These are phyloP conservation scores for Terana coerulea DNA, from an alignment of 768 basidiomycete species.

Conservation along the genomic window DNA sequence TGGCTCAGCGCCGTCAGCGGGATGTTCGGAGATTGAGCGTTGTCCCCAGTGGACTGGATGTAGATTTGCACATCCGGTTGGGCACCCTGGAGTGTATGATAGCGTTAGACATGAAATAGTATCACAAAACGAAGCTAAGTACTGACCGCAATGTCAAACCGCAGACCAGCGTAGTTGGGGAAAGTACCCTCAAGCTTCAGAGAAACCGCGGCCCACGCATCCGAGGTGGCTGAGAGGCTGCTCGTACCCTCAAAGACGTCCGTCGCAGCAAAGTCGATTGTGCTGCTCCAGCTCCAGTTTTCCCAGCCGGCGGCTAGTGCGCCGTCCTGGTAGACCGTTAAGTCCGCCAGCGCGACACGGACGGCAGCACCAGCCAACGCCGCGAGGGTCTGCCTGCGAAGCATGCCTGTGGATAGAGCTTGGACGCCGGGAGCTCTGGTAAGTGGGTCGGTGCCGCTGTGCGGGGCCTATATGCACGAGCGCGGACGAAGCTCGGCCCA, in stretches of 20 bases:
- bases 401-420: too few relatives aligned
- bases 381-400: too few relatives aligned
- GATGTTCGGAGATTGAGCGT: constrained; percentile 35
- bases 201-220: constrained; percentile 42
- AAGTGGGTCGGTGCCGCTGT: too few relatives aligned
- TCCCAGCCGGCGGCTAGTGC: constrained; percentile 6
- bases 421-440: too few relatives aligned
- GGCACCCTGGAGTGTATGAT: constrained; percentile 28
- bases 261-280: constrained; percentile 4
- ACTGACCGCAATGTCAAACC: constrained; percentile 55
- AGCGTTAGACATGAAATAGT: too few relatives aligned
- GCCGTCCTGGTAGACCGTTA: constrained; percentile 3
- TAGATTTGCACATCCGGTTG: constrained; percentile 42
- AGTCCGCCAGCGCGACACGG: too few relatives aligned
- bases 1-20: constrained; percentile 40
- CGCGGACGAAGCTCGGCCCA: too few relatives aligned
- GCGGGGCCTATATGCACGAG: too few relatives aligned
- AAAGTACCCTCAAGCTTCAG: constrained; percentile 42
- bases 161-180: constrained; percentile 40
- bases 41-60: constrained; percentile 37
- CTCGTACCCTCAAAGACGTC: constrained; percentile 8
- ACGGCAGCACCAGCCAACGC: too few relatives aligned
- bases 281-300: constrained; percentile 11
- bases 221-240: constrained; percentile 39
- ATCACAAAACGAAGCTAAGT: too few relatives aligned